Base-by-base conservation (phyloP, 805 yeast genomes). In the Barnettozyma wickerhamii region DNA sequence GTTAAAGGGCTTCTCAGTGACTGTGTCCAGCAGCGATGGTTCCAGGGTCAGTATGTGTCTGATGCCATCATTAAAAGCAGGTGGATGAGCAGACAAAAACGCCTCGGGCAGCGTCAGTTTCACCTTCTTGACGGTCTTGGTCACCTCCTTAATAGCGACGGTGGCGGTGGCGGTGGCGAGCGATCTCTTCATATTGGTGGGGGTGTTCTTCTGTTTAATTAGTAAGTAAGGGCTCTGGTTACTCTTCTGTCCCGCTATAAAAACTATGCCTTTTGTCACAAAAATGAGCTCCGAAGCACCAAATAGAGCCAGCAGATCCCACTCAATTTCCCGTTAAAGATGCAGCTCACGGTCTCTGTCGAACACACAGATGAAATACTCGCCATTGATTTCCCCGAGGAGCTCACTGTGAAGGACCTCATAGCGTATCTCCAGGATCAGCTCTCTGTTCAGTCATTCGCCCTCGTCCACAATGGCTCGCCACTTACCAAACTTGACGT, bases 341-440 rank as follows among this genome's bases (percentile, higher is more conserved):
- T 34, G 40, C 39, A 32, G 12, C 29, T 56, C 20, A 50, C 53
- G 1, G 55, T 52, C 0, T 38, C 52, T 0, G 35, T 53, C 12
- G 52, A 49, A 19, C 33, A 38, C 26, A 38, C 42, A 9, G 58
- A 50, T 3, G 37, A 33, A 6, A 19, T 53, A 7, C 34, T 53
- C 10, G 60, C 66, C 2, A 40, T 85, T 1, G 95, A 88, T 38
- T 72, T 87, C 5, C 74, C 86, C 4, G 74, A 65, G 1, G 83
- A 81, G 12, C 72, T 88, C 68, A 58, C 77, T 0, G 57, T 88
- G 9, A 67, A 59, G 12, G 96, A 89, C 57, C 72, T 90, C 49
- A 71, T 75, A 44, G 95, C 91, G 0, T 78, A 82, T 48, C 55
- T 89, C 4, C 51, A 56, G 0, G 51, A 62, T 13, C 84, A 82